A percentile compares a stretch with the other conserved stretches of the same genome.
phyloP scores from a whole-genome alignment of 305 asterid genomes.

The Fraxinus sp. region DNA sequence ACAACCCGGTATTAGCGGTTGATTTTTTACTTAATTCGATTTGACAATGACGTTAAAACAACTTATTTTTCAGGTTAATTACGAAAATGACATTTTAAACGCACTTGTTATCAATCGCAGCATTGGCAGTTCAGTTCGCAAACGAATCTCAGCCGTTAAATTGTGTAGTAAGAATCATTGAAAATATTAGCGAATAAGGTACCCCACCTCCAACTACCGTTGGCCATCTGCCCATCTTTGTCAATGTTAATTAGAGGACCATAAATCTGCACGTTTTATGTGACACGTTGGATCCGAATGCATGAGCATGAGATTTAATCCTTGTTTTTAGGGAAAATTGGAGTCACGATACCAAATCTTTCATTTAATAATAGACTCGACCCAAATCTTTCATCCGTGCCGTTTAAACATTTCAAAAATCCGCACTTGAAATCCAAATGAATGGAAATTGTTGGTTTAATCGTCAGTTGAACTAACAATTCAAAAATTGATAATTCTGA shows the following conservation, averaged over 20 bases:
- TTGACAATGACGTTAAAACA: neutral
- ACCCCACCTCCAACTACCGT: slow-evolving; percentile 13
- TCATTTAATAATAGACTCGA: no score
- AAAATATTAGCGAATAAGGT: neutral
- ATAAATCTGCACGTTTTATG: slow-evolving; percentile 30
- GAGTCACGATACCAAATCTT: no score
- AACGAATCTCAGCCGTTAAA: slow-evolving; percentile 14
- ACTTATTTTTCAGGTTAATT: slow-evolving; percentile 8
- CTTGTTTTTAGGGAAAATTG: neutral
- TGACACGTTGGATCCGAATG: slow-evolving; percentile 23
- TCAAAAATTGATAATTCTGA: no score
- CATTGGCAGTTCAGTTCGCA: neutral
- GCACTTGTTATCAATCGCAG: neutral
- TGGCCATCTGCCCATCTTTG: neutral
- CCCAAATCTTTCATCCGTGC: no score
- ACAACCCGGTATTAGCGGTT: slow-evolving; percentile 20
- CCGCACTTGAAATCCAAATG: no score
- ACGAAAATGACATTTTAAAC: neutral
- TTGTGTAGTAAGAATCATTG: neutral
- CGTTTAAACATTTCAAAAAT: no score
- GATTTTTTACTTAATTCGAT: slow-evolving; percentile 5
- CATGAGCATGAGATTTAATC: slow-evolving; percentile 1
- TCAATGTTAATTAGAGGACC: slow-evolving; percentile 18
- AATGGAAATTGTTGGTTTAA: no score
- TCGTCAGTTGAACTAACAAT: no score